Conservation (phyloP, 352 stramenopile species). For the Globisporangium polare region DNA sequence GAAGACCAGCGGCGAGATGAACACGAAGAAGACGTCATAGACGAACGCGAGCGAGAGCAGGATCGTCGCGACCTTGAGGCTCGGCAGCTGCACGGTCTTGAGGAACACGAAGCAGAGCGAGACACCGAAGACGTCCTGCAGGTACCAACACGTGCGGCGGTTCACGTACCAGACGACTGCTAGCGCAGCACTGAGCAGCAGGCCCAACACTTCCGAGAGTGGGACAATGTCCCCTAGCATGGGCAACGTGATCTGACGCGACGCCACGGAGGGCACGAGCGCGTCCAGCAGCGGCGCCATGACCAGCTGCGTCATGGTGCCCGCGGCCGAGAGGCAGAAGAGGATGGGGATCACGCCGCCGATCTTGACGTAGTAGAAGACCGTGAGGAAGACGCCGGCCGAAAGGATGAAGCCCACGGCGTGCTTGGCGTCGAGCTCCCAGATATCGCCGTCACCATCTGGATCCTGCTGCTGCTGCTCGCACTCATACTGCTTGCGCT, state of each 20-base stretch:
- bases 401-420: conserved; percentile 63
- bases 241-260: conserved; percentile 31
- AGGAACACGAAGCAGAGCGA: conserved; percentile 94
- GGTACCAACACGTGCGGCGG: conserved; percentile 66
- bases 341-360: conserved; percentile 54
- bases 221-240: conserved; percentile 33
- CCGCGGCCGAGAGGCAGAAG: conserved; percentile 53
- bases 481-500: conserved; percentile 18
- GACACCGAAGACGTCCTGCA: conserved; percentile 91
- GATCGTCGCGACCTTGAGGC: conserved; percentile 87
- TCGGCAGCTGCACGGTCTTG: conserved; percentile 87
- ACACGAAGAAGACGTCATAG: conserved; percentile 97
- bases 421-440: conserved; percentile 56
- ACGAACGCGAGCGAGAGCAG: conserved; percentile 90
- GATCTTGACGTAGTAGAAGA: conserved; percentile 75
- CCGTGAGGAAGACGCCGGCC: conserved; percentile 52
- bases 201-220: conserved; percentile 46
- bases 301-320: conserved; percentile 55
- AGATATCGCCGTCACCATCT: conserved; percentile 28
- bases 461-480: conserved; percentile 18
- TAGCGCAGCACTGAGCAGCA: conserved; percentile 31
- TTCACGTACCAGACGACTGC: conserved; percentile 61
- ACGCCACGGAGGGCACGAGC: conserved; percentile 28
- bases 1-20: conserved; percentile 90
- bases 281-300: conserved; percentile 33